Percentiles rank a stretch among this genome's conserved stretches.
Evolutionary conservation across 148 eudicot genomes (phyloP).

Genomic region (Rhododendron molle): DNA sequence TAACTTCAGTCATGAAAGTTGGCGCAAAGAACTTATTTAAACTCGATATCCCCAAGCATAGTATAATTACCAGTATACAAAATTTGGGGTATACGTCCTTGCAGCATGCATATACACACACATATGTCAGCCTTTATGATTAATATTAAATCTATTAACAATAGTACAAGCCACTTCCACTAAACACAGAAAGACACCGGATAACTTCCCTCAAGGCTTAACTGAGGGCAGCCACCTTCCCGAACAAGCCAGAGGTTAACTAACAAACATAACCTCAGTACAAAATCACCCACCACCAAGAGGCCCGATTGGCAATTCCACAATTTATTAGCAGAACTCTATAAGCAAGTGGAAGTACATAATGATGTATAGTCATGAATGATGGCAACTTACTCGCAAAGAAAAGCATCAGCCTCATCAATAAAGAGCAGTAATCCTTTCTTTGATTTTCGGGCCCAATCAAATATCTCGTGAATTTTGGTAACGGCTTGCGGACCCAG

Average conservation of each 20-base stretch:
- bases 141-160: background rate
- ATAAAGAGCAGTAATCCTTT: constrained; percentile 88
- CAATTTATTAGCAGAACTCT: background rate
- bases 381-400: constrained; percentile 79
- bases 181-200: background rate
- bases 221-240: background rate
- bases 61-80: background rate
- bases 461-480: constrained; percentile 95
- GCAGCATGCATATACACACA: background rate
- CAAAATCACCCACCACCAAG: background rate
- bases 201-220: background rate
- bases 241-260: background rate
- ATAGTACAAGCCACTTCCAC: background rate
- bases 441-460: constrained; percentile 88
- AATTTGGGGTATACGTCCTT: background rate
- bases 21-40: background rate
- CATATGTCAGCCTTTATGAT: background rate
- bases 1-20: background rate
- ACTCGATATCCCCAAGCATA: background rate
- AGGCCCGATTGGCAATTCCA: constrained; percentile 4
- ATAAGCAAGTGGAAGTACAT: constrained; percentile 1
- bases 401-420: constrained; percentile 97
- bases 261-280: background rate
- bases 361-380: background rate
- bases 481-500: constrained; percentile 96